Evolutionary conservation across 306 rosid genomes (phyloP).

Genomic region (Canavalia ensiformis): DNA sequence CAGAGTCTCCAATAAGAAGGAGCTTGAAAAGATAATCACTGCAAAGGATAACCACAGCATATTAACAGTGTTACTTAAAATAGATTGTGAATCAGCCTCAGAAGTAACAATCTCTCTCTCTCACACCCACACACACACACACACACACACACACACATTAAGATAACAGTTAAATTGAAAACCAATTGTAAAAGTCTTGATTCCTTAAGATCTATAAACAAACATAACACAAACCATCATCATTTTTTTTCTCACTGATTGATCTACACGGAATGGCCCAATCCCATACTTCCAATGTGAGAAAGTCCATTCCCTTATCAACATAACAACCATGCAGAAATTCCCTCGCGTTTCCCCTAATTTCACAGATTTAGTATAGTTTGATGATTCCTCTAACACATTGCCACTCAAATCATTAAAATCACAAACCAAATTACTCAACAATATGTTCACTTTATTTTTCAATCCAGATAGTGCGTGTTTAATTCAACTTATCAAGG

Average conservation of each 20-base stretch:
- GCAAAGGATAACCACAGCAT: slow-evolving; percentile 37
- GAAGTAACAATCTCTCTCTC: neutral
- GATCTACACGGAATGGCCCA: neutral
- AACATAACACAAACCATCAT: neutral
- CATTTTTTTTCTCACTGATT: slow-evolving; percentile 9
- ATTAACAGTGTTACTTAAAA: slow-evolving; percentile 24
- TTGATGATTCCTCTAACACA: neutral
- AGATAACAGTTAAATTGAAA: slow-evolving; percentile 22
- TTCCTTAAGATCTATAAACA: slow-evolving; percentile 33
- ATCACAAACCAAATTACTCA: neutral
- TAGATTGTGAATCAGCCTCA: neutral
- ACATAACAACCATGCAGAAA: neutral
- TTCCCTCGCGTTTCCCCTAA: neutral
- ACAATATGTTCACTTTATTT: neutral
- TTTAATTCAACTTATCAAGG: too few relatives aligned
- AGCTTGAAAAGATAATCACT: slow-evolving; percentile 98
- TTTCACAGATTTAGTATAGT: neutral
- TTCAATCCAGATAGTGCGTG: slow-evolving; percentile 22
- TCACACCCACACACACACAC: neutral
- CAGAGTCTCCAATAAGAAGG: slow-evolving; percentile 95
- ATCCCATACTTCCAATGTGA: slow-evolving; percentile 27
- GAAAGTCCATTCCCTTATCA: slow-evolving; percentile 1
- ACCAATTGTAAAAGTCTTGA: neutral
- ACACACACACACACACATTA: slow-evolving; percentile 2
- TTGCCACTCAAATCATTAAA: neutral